These are phyloP conservation scores for Syncephalastrum sp. DNA, from an alignment of 371 early-diverging fungal genomes.

Conservation along the genomic window DNA sequence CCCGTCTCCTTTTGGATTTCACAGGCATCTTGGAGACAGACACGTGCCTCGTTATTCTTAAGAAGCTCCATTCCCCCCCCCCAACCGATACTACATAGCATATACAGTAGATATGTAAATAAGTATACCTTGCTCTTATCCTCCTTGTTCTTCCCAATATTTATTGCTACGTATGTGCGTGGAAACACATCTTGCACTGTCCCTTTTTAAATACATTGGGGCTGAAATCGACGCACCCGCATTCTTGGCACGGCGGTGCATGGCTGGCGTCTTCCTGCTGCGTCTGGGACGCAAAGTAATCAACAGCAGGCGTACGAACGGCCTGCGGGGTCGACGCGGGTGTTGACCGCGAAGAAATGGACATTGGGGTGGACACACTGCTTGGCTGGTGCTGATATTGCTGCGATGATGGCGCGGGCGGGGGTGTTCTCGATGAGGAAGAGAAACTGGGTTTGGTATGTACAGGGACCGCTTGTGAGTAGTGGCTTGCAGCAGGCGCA, in stretches of 20 bases:
- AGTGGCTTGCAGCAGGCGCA: too few relatives aligned
- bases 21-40: too few relatives aligned
- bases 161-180: constrained; percentile 38
- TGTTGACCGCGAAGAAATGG: too few relatives aligned
- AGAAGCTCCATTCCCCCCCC: too few relatives aligned
- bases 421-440: neutral
- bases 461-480: too few relatives aligned
- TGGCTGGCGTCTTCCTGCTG: neutral
- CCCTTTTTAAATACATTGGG: constrained; percentile 70
- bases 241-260: constrained; percentile 38
- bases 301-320: constrained; percentile 1
- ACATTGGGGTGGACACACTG: neutral
- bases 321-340: constrained; percentile 5
- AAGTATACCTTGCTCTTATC: neutral
- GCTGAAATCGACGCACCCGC: constrained; percentile 68
- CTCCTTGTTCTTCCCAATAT: neutral
- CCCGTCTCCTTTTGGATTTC: too few relatives aligned
- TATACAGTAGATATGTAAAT: too few relatives aligned
- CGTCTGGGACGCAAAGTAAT: neutral
- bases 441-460: constrained; percentile 8
- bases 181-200: constrained; percentile 71
- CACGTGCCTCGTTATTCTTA: too few relatives aligned
- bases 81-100: too few relatives aligned
- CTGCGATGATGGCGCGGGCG: constrained; percentile 17
- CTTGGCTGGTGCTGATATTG: neutral